Evolutionary conservation across 768 basidiomycete species (phyloP), one percentile per base, ranked within the genome.

Genomic region (Hygrophorus russula): DNA sequence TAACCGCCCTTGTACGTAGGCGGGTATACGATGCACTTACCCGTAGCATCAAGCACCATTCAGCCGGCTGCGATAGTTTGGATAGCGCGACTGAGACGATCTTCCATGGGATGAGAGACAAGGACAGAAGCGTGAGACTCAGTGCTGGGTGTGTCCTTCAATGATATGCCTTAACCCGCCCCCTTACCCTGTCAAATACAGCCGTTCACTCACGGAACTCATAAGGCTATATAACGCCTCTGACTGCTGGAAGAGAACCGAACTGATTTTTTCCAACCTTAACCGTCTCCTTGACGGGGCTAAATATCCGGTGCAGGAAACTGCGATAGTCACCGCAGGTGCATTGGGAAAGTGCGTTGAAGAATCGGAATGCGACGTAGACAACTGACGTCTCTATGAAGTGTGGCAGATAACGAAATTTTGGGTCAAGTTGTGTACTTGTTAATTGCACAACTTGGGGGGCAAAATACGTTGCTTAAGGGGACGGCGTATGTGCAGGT

Each of bases 401-500:
- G 80, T 41, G 62, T 68, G 8, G 58, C 68, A 14, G 69, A 76
- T 41, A 46, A 56, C 3, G 72, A 77, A 36, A 56, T 80, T 20
- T 60, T 88, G 15, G 71, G 76, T 14, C 74, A 74, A 44, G 71
- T 72, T 9, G 54, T 88, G 2, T 74, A 68, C 43, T 70, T 78
- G 39, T 59, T 91, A 2, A 69, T 88, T 14, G 69, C 73, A 2
- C 81, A 82, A 42, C 62, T 91, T 5, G 83, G 78, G 1, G 69
- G 78, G 46, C 57, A 65, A 28, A 91, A 86, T 49, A 75, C 78
- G 2, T 70, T 84, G 4, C 51, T 92, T 24, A 82, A 74, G 58
- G 82, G 81, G 17, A 66, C 69, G 12, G 83, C 84, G 0, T 74
- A 72, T 49, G 70, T 72, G 54, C 82, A 88, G 64, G 87, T 79